phyloP scores from a whole-genome alignment of 768 basidiomycete genomes.

The Tulasnella sp. region DNA sequence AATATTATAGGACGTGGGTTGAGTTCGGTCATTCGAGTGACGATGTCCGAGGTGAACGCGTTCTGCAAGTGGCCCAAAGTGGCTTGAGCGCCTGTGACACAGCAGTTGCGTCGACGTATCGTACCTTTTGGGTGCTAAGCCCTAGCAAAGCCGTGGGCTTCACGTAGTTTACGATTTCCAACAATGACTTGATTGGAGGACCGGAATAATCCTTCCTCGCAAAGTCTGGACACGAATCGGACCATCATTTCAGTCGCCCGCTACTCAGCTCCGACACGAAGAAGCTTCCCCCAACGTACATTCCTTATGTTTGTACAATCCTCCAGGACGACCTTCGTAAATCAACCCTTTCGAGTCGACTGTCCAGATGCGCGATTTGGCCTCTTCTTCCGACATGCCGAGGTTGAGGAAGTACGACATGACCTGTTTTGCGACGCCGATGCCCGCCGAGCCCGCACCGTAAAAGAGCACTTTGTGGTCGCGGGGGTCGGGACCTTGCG shows the following conservation, averaged over 20 bases:
- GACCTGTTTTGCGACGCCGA: constrained; percentile 51
- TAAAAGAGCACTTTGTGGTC: constrained; percentile 51
- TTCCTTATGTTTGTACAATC: background rate
- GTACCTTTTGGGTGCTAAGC: constrained; percentile 61
- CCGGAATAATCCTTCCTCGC: constrained; percentile 79
- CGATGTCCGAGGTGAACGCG: constrained; percentile 72
- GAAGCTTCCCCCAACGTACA: background rate
- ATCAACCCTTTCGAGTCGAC: constrained; percentile 43
- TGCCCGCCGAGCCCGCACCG: constrained; percentile 49
- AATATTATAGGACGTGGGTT: constrained; percentile 89
- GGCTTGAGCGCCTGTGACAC: background rate
- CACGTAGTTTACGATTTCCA: constrained; percentile 78
- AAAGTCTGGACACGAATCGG: constrained; percentile 58
- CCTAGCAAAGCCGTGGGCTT: constrained; percentile 88
- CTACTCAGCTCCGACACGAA: background rate
- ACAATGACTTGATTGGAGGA: constrained; percentile 69
- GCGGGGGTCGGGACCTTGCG: constrained; percentile 41
- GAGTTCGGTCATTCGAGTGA: constrained; percentile 74
- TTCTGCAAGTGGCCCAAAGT: constrained; percentile 51
- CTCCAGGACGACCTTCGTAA: constrained; percentile 5
- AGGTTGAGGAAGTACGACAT: constrained; percentile 47
- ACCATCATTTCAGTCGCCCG: background rate
- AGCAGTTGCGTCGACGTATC: background rate
- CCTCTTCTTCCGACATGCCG: constrained; percentile 46
- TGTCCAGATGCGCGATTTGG: constrained; percentile 47